A percentile compares a stretch with the other conserved stretches of the same genome.
Conservation (phyloP, 495 filamentous ascomycete genomes). For the Daldinia grandis region DNA sequence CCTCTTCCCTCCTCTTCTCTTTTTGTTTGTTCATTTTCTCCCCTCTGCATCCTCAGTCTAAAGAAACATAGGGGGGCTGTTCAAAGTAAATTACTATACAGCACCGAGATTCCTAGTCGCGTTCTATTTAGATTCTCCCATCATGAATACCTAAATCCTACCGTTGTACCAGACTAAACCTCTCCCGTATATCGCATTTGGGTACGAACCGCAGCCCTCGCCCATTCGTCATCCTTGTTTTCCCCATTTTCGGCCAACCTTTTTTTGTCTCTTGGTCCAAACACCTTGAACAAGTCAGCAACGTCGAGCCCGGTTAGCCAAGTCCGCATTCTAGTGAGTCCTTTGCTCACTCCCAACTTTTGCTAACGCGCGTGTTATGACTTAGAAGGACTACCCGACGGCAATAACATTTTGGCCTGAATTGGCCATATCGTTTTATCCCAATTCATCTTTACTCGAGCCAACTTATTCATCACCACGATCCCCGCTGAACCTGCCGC, state of each 20-base stretch:
- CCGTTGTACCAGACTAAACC: slow-evolving; percentile 23
- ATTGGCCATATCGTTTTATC: slow-evolving; percentile 33
- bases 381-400: slow-evolving; percentile 26
- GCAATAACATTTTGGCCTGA: slow-evolving; percentile 34
- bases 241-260: slow-evolving; percentile 35
- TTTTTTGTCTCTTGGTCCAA: slow-evolving; percentile 35
- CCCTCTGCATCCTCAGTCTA: background rate
- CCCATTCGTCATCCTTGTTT: slow-evolving; percentile 42
- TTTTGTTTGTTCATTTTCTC: slow-evolving; percentile 7
- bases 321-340: slow-evolving; percentile 33
- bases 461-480: slow-evolving; percentile 17
- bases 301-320: slow-evolving; percentile 22
- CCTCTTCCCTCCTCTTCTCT: slow-evolving; percentile 7
- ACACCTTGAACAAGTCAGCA: slow-evolving; percentile 32
- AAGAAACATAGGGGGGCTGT: background rate
- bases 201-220: slow-evolving; percentile 33
- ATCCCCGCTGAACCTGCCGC: slow-evolving; percentile 12
- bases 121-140: slow-evolving; percentile 15
- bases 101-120: slow-evolving; percentile 1
- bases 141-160: slow-evolving; percentile 41
- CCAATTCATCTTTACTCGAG: slow-evolving; percentile 32
- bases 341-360: slow-evolving; percentile 27
- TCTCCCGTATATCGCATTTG: slow-evolving; percentile 43
- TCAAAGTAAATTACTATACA: background rate
- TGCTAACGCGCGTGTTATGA: slow-evolving; percentile 37